Evolutionary conservation across 495 filamentous ascomycete genomes (phyloP), one percentile per base, ranked within the genome.

Genomic region (Aspergillus ellipticus): DNA sequence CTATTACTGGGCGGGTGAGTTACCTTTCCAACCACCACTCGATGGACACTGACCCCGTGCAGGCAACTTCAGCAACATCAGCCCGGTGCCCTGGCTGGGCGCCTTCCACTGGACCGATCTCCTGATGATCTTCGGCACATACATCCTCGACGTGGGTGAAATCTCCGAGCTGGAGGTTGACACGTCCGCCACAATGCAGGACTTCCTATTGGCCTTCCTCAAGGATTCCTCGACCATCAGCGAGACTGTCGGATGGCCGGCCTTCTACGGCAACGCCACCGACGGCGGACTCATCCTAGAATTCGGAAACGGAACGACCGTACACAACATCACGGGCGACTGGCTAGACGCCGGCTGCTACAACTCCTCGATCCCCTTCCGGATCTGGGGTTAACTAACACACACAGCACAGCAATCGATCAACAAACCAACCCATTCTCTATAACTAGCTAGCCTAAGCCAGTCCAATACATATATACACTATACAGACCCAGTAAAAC

Each of bases 41-140:
- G 35, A 15, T 10, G 4, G 4, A 37, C 6, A 11, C 15, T 47
- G 20, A 22, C 21, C 3, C 20, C 2, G 2, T n/a, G 7, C 21
- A 47, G 43, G 43, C 52, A 79, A 79, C 65, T 81, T 81, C 57
- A 66, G 57, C 42, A 77, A 79, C 50, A 67, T 79, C 57, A 67
- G 68, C 7, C 74, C 75, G 0, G 55, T 57, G 35, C 55, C 68
- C 20, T 81, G 67, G 63, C 61, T 75, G 49, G 77, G 74, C 16
- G 74, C 76, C 0, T 78, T 70, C 55, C 77, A 80, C 56, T 60
- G 56, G 54, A 65, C 72, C 6, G 78, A 81, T 61, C 63, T 81
- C 1, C 67, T 73, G 17, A 65, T 76, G 53, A 56, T 77, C 20
- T 78, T 79, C 52, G 75, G 73, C 0, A 77, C 76, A 4, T 68